Evolutionary conservation across 768 basidiomycete genomes (phyloP), one percentile per base, ranked within the genome.

Genomic region (Hericium rajendrae): DNA sequence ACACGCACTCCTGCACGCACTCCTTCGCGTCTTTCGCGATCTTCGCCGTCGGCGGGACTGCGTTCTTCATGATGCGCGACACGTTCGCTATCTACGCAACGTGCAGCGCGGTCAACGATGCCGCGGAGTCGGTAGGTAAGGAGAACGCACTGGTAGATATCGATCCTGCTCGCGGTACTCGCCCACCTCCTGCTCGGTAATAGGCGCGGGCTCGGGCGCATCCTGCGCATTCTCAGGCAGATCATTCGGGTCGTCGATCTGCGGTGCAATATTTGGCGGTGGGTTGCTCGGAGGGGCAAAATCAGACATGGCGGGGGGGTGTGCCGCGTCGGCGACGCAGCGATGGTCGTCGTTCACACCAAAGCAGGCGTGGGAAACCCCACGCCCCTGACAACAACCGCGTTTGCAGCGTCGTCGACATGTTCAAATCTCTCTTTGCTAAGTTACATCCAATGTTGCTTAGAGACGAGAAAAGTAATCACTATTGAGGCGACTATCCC

Each of bases 1-100:
- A 93, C 56, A 97, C 92, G 72, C 94, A 97, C 73, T 97, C 95
- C 70, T 98, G 95, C 46, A 97, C 92, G 72, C 91, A 94, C 73
- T 98, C 95, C 69, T 98, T 98, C 48, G 94, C 94, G 71, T 98
- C 95, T 71, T 97, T 97, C 8, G 91, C 90, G 66, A 97, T 95
- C 74, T 98, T 98, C 46, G 95, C 91, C 18, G 88, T 88, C 0
- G 84, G 74, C 0, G 95, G 94, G 2, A 97, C 85, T 11, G 91
- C 81, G 46, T 84, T 76, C 72, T 97, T 97, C 94, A 97, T 98
- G 67, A 98, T 94, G 20, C 95, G 82, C 15, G 93, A 85, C n/a
- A 97, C 94, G 68, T 98, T 98, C 53, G 94, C 94, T 64, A 98
- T 98, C 94, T 94, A 64, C 28, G 24, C 43, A 16, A 38, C 37